phyloP scores from a whole-genome alignment of 768 basidiomycete species.

The Auricularia heimuer region DNA sequence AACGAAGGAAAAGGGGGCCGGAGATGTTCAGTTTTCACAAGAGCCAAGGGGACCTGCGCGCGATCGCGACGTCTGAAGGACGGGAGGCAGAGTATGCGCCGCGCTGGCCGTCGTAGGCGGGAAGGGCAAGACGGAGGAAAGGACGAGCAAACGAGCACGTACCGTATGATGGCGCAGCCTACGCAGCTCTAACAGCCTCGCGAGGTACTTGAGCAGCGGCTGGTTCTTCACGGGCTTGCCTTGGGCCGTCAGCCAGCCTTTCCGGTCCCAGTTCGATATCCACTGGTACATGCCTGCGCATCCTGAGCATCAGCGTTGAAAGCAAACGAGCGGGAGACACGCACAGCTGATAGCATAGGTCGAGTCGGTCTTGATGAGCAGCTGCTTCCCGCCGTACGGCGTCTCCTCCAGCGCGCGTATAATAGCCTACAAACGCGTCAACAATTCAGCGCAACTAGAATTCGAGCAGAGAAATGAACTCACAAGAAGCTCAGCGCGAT shows the following conservation, averaged over 20 bases:
- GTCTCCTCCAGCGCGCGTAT: slow-evolving; percentile 71
- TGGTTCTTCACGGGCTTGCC: slow-evolving; percentile 63
- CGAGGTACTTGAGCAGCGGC: slow-evolving; percentile 59
- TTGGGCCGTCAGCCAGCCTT: slow-evolving; percentile 33
- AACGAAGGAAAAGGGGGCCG: too few species aligned
- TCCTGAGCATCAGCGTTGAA: not conserved
- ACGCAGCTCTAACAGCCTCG: slow-evolving; percentile 29
- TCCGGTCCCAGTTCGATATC: slow-evolving; percentile 8
- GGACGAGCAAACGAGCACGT: too few species aligned
- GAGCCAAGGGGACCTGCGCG: too few species aligned
- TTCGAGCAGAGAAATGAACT: slow-evolving; percentile 16
- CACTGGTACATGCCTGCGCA: slow-evolving; percentile 9
- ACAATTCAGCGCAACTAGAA: not conserved
- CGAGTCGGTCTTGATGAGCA: slow-evolving; percentile 82
- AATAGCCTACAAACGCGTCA: slow-evolving; percentile 51
- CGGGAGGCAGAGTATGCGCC: too few species aligned
- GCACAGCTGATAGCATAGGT: slow-evolving; percentile 73
- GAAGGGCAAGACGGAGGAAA: too few species aligned
- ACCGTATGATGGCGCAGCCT: too few species aligned
- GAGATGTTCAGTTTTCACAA: too few species aligned
- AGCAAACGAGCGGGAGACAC: not conserved
- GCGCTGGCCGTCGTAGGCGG: too few species aligned
- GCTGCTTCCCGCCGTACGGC: slow-evolving; percentile 39
- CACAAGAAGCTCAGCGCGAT: slow-evolving; percentile 81
- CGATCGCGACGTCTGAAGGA: too few species aligned